These are phyloP conservation scores for Epichloe elymi DNA, from an alignment of 2,329 filamentous ascomycete genomes.

Conservation along the genomic window DNA sequence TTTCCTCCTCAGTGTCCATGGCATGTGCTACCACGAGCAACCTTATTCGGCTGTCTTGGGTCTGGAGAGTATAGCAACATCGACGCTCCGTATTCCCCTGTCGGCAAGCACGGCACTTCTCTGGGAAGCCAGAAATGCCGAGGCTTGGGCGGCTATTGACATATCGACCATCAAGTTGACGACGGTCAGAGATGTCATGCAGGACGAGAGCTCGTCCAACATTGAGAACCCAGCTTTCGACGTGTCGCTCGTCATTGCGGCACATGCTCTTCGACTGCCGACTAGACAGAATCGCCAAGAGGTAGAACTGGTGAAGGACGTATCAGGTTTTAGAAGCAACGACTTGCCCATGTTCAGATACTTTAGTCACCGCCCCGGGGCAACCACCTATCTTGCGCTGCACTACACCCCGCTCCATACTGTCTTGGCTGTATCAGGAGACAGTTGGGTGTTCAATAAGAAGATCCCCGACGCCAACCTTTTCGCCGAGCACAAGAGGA, in stretches of 20 bases:
- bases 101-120: conserved; percentile 28
- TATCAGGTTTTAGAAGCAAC: conserved; percentile 11
- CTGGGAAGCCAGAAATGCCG: conserved; percentile 34
- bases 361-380: conserved; percentile 32
- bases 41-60: conserved; percentile 20
- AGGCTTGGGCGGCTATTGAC: conserved; percentile 31
- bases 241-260: conserved; percentile 25
- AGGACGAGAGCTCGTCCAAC: conserved; percentile 22
- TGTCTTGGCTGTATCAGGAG: conserved; percentile 43
- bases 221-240: conserved; percentile 26
- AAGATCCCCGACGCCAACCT: conserved; percentile 32
- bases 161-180: conserved; percentile 13
- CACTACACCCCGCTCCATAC: conserved; percentile 45
- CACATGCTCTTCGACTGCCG: conserved; percentile 25
- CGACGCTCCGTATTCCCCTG: conserved; percentile 31
- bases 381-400: conserved; percentile 42
- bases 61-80: conserved; percentile 22
- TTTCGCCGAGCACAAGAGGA: conserved; percentile 34
- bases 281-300: conserved; percentile 17
- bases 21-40: conserved; percentile 41
- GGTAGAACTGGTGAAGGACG: conserved; percentile 13
- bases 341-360: conserved; percentile 21
- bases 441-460: conserved; percentile 44
- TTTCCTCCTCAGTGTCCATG: conserved; percentile 43
- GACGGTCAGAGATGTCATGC: conserved; percentile 16